Base-by-base conservation (phyloP, 768 basidiomycete species). In the Scleroderma bovista region DNA sequence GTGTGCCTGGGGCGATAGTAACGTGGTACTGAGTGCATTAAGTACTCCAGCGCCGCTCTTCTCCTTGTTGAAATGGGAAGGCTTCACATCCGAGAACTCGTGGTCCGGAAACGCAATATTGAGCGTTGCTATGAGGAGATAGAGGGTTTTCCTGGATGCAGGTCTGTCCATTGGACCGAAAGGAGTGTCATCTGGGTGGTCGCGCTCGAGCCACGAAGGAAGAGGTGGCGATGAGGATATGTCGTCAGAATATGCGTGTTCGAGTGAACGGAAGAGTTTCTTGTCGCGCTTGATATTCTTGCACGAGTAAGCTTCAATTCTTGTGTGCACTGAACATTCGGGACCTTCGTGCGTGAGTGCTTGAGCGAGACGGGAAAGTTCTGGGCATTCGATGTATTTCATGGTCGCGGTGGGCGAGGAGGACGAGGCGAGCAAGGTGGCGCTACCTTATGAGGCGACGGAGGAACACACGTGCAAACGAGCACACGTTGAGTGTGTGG, bases 61-160 rank as follows among this genome's bases (percentile, higher is more conserved):
- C 67, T 94, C 91, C 51, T 85, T 85, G 63, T 79, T 83, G 69
- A 99, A 99, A 59, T 95, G 87, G 10, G 85, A 84, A 1, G 93
- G 89, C 23, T 87, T 81, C 46, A 96, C 86, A 65, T 90, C 86
- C 7, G 90, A 89, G 73, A 98, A 99, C 63, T 97, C 94, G 72
- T 97, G 80, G 78, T 98, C 95, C 2, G 95, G 95, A 64, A 94
- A 99, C 6, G 95, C 94, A 61, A 92, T 82, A 73, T 99, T 99
- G 60, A 99, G 85, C 3, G 93, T 93, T 29, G 92, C 88, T 61
- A 98, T 96, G 65, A 98, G 86, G 44, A 94, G 83, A 74, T 93
- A 96, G 50, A 96, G 84, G 3, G 90, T 94, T 78, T 95, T 96
- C 60, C 92, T 78, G 31, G 87, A 85, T 41, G 78, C 74, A 38